Evolutionary conservation across 768 basidiomycete genomes (phyloP), one percentile per base, ranked within the genome.

Genomic region (Serendipita sp.): DNA sequence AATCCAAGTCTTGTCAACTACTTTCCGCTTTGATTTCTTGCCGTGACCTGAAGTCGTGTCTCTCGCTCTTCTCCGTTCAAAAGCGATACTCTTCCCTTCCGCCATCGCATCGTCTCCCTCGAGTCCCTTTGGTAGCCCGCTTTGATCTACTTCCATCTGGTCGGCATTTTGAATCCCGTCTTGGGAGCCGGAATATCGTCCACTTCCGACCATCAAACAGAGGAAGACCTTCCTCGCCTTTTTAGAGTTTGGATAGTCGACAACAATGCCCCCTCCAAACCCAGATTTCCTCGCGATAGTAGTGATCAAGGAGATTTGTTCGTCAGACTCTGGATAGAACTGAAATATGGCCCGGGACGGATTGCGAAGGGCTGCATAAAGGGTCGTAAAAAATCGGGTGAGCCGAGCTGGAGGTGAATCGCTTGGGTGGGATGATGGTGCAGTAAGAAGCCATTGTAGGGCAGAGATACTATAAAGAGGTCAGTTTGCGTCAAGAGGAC

Each of bases 381-480:
- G 79, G 8, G 92, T 92, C 37, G 89, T 94, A 79, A 92, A 99
- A 81, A 92, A 99, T 66, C 84, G 88, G 67, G 78, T 84, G 65
- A 86, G 82, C 69, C 84, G 89, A 73, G 87, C 90, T 10, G 86
- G 92, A 15, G 86, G 94, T 53, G 91, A 94, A 65, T 90, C 94
- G 54, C 86, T 92, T 65, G 83, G 88, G 71, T 86, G 86, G 3
- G 92, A 86, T 34, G 92, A 89, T 73, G 98, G 96, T 30, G 95
- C 94, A 73, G 97, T 99, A 65, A 97, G 80, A 2, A 99, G 79
- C 96, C 96, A 99, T 76, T 99, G 96, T 3, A 99, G 78, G n/a
- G 97, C 95, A 30, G 96, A 99, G 70, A 99, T 89, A 71, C 95
- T 98, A 71, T 7, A 38, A 32, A 69, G 15, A 38, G 44, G 45